Conservation (phyloP, 345 rosid genomes). For the Populus deltoides region DNA sequence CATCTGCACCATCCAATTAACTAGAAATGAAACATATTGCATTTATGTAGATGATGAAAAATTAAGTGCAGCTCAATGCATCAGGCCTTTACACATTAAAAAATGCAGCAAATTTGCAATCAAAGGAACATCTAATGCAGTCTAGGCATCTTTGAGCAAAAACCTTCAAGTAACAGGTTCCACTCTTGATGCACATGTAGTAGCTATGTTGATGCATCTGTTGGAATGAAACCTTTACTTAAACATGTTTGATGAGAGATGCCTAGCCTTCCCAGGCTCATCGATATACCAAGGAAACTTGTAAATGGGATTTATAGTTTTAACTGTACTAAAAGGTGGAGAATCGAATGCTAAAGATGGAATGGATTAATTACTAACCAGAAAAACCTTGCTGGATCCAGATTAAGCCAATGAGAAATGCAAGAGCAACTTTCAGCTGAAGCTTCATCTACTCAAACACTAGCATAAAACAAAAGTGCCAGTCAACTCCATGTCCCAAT, state of each 20-base stretch:
- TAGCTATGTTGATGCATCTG: neutral
- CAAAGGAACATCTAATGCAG: neutral
- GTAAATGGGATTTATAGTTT: neutral
- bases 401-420: slow-evolving; percentile 43
- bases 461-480: slow-evolving; percentile 20
- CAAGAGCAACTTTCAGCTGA: slow-evolving; percentile 39
- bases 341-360: neutral
- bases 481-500: slow-evolving; percentile 15
- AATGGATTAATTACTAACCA: slow-evolving; percentile 49
- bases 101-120: slow-evolving; percentile 1
- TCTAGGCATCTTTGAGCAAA: slow-evolving; percentile 2
- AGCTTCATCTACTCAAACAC: slow-evolving; percentile 54
- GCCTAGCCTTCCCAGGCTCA: neutral
- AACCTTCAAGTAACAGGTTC: neutral
- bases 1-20: slow-evolving; percentile 37
- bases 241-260: slow-evolving; percentile 3
- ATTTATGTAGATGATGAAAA: slow-evolving; percentile 1
- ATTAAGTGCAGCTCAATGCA: neutral
- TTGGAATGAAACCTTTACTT: neutral
- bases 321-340: neutral
- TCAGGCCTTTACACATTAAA: neutral
- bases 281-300: neutral
- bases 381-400: slow-evolving; percentile 56
- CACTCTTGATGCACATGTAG: neutral
- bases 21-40: neutral